These are phyloP conservation scores for Candida sp. DNA, from an alignment of 1,139 yeast genomes.

Conservation along the genomic window DNA sequence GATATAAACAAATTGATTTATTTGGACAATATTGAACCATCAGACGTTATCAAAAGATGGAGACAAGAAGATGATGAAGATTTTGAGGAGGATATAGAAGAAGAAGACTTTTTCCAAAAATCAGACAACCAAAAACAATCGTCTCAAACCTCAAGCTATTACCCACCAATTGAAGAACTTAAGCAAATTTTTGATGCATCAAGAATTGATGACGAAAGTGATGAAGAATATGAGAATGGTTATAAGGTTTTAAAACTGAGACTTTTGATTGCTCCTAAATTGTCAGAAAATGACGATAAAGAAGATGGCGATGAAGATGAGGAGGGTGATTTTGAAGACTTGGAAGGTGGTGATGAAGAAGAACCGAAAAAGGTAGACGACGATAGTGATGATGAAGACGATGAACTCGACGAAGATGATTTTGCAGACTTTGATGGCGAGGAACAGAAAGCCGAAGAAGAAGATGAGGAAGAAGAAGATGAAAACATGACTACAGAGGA, in stretches of 20 bases:
- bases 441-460: conserved; percentile 36
- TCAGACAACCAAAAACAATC: conserved; percentile 38
- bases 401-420: conserved; percentile 30
- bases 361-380: conserved; percentile 19
- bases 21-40: conserved; percentile 70
- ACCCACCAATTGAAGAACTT: conserved; percentile 49
- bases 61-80: conserved; percentile 45
- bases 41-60: conserved; percentile 79
- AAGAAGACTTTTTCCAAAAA: conserved; percentile 61
- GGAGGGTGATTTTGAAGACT: conserved; percentile 77
- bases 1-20: conserved; percentile 80
- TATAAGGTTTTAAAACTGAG: conserved; percentile 51
- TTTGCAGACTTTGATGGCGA: conserved; percentile 61
- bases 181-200: conserved; percentile 50
- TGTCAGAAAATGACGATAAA: conserved; percentile 35
- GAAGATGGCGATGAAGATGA: conserved; percentile 34
- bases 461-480: conserved; percentile 32
- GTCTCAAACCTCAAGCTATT: conserved; percentile 31
- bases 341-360: conserved; percentile 47
- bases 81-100: conserved; percentile 49
- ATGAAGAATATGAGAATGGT: conserved; percentile 42
- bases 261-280: conserved; percentile 67
- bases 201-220: conserved; percentile 25
- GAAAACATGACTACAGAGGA: conserved; percentile 55
- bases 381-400: conserved; percentile 21